These are phyloP conservation scores for Drechslerella stenobrocha DNA, from an alignment of 2,329 filamentous ascomycete genomes.

Conservation along the genomic window DNA sequence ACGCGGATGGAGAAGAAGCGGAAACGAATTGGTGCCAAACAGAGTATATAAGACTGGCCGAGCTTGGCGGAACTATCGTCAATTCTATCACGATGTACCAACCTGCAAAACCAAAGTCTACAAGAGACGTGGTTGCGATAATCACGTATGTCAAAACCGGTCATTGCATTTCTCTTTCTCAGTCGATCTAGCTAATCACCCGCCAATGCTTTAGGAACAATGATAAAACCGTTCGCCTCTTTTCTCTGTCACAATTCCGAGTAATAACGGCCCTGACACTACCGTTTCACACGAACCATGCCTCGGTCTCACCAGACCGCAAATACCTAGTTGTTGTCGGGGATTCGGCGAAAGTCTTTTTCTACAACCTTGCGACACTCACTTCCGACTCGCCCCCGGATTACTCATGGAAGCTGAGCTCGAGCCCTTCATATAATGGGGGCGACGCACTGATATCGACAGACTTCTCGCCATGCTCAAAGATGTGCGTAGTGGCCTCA, in stretches of 20 bases:
- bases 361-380: constrained; percentile 64
- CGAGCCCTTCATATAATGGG: constrained; percentile 58
- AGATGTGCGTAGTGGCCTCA: constrained; percentile 73
- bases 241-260: constrained; percentile 70
- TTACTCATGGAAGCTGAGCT: constrained; percentile 49
- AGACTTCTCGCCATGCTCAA: constrained; percentile 73
- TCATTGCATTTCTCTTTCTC: not conserved
- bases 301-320: constrained; percentile 89
- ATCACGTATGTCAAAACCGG: constrained; percentile 56
- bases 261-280: constrained; percentile 72
- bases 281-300: constrained; percentile 87
- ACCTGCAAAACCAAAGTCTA: constrained; percentile 57
- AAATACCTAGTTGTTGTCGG: constrained; percentile 78
- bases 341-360: constrained; percentile 82
- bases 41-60: constrained; percentile 51
- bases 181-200: not conserved
- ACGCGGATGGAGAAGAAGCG: constrained; percentile 21
- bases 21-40: constrained; percentile 29
- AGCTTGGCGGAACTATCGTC: constrained; percentile 67
- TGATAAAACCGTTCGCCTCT: constrained; percentile 83
- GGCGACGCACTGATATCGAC: constrained; percentile 63
- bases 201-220: constrained; percentile 75
- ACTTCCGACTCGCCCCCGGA: constrained; percentile 47
- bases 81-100: constrained; percentile 70
- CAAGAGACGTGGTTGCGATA: constrained; percentile 63